phyloP scores from a whole-genome alignment of 805 yeast species.

The Torulaspora gathmanii region DNA sequence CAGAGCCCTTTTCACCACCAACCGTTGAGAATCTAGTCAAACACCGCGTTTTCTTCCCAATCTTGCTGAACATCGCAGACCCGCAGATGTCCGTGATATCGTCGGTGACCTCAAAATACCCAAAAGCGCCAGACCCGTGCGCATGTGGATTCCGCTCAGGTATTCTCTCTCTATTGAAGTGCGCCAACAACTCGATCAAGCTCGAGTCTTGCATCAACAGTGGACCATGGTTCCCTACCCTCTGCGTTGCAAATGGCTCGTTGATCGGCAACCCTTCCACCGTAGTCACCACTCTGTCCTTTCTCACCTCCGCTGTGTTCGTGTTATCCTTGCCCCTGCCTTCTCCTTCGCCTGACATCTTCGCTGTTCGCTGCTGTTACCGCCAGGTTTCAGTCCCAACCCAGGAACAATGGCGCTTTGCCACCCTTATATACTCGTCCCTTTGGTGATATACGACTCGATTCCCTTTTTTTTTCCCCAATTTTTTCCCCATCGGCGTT shows the following conservation, averaged over 20 bases:
- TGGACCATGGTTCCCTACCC: conserved; percentile 75
- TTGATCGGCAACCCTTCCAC: conserved; percentile 74
- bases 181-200: conserved; percentile 75
- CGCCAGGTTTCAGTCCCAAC: neutral
- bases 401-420: neutral
- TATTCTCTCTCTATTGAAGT: conserved; percentile 83
- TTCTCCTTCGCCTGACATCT: conserved; percentile 6
- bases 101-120: conserved; percentile 81
- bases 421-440: conserved; percentile 5
- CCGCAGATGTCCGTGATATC: conserved; percentile 70
- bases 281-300: conserved; percentile 57
- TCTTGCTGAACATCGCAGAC: conserved; percentile 62
- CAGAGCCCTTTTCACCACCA: conserved; percentile 64
- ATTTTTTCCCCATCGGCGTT: conserved; percentile 6
- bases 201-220: conserved; percentile 75
- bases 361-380: neutral
- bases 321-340: conserved; percentile 22
- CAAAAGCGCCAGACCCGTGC: conserved; percentile 89
- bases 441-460: neutral
- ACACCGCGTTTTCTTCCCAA: conserved; percentile 76
- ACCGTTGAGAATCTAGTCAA: conserved; percentile 70
- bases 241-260: conserved; percentile 70
- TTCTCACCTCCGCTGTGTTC: conserved; percentile 29
- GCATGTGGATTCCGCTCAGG: conserved; percentile 95
- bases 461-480: neutral